Evolutionary conservation across 2,329 filamentous ascomycete species (phyloP), one percentile per base, ranked within the genome.

Genomic region (Cryphonectria naterciae): DNA sequence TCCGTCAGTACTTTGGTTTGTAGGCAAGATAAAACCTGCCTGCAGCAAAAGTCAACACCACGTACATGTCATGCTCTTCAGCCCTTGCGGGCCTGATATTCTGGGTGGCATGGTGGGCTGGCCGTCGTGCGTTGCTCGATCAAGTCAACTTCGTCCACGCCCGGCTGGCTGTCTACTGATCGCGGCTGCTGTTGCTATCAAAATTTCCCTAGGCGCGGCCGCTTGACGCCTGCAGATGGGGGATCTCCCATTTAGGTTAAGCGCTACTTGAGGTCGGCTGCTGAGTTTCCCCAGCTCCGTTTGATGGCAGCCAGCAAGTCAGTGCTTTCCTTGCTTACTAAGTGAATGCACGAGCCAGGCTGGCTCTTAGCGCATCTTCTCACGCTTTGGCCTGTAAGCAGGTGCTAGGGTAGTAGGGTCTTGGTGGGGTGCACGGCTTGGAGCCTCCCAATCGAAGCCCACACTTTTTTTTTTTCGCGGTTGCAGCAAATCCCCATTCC

Each of bases 51-150:
- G 25, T 4, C 5, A 8, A 15, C 69, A 65, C 68, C 64, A 61
- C 88, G 81, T 84, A 93, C 91, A 83, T 76, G 85, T 88, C 70
- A 91, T 80, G 41, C 83, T 84, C 79, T 86, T 86, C 68, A 91
- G 82, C 80, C 88, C 86, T 80, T 87, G 85, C 71, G 89, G 84
- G 77, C 85, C 80, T 75, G 87, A 82, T 85, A 93, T 83, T 84
- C 89, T 89, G 70, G 89, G 91, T 78, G 91, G 87, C 91, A 93
- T 93, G 75, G 75, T 84, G 82, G 74, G 46, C 58, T 71, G 62
- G 63, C 69, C 66, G 49, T 69, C 62, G 43, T 68, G 75, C 75
- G 70, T 74, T 68, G 66, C 73, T 68, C 62, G 65, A 68, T 54
- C 61, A 37, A 72, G 46, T 49, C 70, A 70, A 64, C 68, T 68